Base-by-base conservation (phyloP, 2,329 filamentous ascomycete species). In the Zelopaecilomyces penicillatus region DNA sequence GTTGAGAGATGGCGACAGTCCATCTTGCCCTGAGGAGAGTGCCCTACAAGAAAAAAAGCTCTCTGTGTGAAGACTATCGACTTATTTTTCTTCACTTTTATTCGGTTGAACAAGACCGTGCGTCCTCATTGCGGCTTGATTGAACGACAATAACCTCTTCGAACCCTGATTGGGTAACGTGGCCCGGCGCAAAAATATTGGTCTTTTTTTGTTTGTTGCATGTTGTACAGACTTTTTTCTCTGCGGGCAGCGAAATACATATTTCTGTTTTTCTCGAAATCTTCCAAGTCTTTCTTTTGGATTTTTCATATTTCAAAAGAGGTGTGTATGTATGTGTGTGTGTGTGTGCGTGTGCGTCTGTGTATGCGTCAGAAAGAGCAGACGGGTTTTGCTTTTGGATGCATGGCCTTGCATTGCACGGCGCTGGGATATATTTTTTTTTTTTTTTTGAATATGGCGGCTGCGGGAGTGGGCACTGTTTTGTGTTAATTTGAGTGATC, bases 1-100 rank as follows among this genome's bases (percentile, higher is more conserved):
- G 65, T 69, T 5, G 66, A 71, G 47, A 61, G 65, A 43, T 71
- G 68, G 68, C 60, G 68, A 37, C 67, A 69, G 43, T 58, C 67
- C 40, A 62, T 71, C 12, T 57, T 57, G 45, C 64, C 61, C 11
- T 66, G 45, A 58, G 26, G n/a, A 7, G 4, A 26, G 30, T 19
- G 19, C 19, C 19, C 19, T 19, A 19, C 19, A 19, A 19, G 19
- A 19, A 19, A 19, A 19, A 19, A 19, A 19, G 19, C 19, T 19
- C 19, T 19, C 19, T 19, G 19, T 19, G 19, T 19, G 19, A 19
- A 19, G 19, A 19, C 19, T 19, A 19, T 19, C 19, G 19, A 19
- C 19, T 19, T 19, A 19, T 41, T 39, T 30, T 40, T 6, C 6
- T 29, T 40, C 10, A 10, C 29, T 11, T 40, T 30, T 42, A 5